phyloP scores from a whole-genome alignment of 805 yeast species.

The Metschnikowia gelsemii region DNA sequence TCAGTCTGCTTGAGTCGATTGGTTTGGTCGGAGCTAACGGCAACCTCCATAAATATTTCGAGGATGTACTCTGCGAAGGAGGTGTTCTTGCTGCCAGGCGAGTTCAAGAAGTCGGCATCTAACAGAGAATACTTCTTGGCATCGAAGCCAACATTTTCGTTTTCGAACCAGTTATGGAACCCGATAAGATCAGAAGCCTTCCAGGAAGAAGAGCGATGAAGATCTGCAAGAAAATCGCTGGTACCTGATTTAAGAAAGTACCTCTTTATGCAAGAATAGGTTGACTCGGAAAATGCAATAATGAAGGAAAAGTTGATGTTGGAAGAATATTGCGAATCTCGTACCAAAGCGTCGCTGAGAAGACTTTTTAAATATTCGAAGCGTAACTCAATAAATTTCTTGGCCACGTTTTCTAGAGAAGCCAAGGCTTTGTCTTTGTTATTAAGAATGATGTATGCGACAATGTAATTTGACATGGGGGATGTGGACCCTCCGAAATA shows the following conservation, averaged over 20 bases:
- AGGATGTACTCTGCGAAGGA: constrained; percentile 2
- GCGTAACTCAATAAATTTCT: constrained; percentile 28
- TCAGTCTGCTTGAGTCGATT: background rate
- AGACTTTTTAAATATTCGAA: constrained; percentile 17
- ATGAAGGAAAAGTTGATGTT: constrained; percentile 29
- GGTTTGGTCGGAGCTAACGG: background rate
- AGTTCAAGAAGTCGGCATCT: constrained; percentile 1
- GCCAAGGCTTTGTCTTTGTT: constrained; percentile 16
- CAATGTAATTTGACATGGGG: constrained; percentile 33
- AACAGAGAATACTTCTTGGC: constrained; percentile 1
- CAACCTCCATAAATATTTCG: background rate
- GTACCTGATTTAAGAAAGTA: constrained; percentile 22
- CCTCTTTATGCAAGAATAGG: constrained; percentile 27
- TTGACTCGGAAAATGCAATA: constrained; percentile 35
- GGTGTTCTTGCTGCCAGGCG: background rate
- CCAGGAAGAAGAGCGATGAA: constrained; percentile 26
- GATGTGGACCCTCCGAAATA: constrained; percentile 13
- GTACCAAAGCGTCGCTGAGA: background rate
- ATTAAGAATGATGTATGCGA: constrained; percentile 33
- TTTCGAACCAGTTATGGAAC: constrained; percentile 34
- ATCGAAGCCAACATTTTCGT: constrained; percentile 12
- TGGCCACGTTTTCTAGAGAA: constrained; percentile 23
- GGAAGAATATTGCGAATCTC: background rate
- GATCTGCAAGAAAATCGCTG: constrained; percentile 17
- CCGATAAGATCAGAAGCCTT: constrained; percentile 29